These are phyloP conservation scores for Striga hermonthica DNA, from an alignment of 305 asterid genomes.

Conservation along the genomic window DNA sequence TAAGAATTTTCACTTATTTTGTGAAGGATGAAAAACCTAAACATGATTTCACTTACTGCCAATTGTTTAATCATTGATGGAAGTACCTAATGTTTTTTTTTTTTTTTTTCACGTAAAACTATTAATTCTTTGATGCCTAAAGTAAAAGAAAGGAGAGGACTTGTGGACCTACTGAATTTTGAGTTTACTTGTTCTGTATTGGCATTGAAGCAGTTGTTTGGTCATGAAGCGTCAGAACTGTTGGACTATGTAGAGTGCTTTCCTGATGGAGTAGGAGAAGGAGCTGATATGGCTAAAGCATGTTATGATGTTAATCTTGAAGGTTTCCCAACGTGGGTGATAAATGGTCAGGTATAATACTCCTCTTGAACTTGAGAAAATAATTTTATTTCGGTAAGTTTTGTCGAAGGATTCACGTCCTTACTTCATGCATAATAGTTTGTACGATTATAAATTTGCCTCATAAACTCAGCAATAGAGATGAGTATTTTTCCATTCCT, in stretches of 20 bases:
- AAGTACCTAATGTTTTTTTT: too few relatives aligned
- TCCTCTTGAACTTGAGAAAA: conserved; percentile 20
- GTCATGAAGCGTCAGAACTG: conserved; percentile 70
- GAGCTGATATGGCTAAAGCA: conserved; percentile 61
- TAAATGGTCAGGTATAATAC: conserved; percentile 65
- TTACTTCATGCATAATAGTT: neutral
- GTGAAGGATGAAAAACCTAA: neutral
- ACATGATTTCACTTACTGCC: conserved; percentile 5
- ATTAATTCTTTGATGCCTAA: conserved; percentile 17
- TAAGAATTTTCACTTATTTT: neutral
- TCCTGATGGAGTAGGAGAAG: conserved; percentile 66
- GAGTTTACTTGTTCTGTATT: conserved; percentile 24
- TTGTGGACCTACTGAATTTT: conserved; percentile 15
- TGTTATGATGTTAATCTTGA: conserved; percentile 56
- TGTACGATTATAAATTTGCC: neutral
- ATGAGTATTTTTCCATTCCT: neutral
- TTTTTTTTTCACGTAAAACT: neutral
- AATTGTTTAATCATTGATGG: too few relatives aligned
- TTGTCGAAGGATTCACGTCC: neutral
- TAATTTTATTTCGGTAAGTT: neutral
- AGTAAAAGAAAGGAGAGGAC: neutral
- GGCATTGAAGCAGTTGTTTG: conserved; percentile 58
- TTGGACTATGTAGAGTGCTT: conserved; percentile 84
- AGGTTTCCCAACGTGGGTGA: conserved; percentile 78
- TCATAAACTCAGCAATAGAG: neutral